These are phyloP conservation scores for Eremothecium cymbalariae DNA, from an alignment of 1,139 yeast species.

Conservation along the genomic window DNA sequence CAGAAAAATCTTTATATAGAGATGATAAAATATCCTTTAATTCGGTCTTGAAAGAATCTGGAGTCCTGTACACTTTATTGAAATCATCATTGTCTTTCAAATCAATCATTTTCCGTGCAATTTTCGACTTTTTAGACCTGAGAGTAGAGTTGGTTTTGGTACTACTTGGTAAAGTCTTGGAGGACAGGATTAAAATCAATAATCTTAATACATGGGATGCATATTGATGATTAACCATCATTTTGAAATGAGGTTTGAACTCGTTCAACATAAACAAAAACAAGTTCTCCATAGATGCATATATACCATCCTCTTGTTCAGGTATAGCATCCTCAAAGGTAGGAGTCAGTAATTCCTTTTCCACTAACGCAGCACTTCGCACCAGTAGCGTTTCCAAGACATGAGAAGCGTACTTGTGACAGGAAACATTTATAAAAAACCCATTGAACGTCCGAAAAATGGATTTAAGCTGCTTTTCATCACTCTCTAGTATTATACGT, in stretches of 20 bases:
- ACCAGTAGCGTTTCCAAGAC: slow-evolving; percentile 82
- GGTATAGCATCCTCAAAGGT: slow-evolving; percentile 31
- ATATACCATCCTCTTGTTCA: slow-evolving; percentile 36
- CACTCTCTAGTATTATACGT: slow-evolving; percentile 63
- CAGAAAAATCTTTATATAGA: slow-evolving; percentile 37
- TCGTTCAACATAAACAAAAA: slow-evolving; percentile 61
- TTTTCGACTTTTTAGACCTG: slow-evolving; percentile 78
- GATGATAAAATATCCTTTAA: slow-evolving; percentile 40
- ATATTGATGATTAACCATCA: slow-evolving; percentile 66
- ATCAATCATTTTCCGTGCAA: slow-evolving; percentile 89
- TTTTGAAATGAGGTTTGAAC: slow-evolving; percentile 48
- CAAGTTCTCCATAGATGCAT: slow-evolving; percentile 53
- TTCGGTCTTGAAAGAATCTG: slow-evolving; percentile 60
- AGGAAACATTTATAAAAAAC: slow-evolving; percentile 66
- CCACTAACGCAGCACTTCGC: slow-evolving; percentile 66
- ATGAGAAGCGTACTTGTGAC: slow-evolving; percentile 89
- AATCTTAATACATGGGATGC: slow-evolving; percentile 83
- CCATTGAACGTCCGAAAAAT: slow-evolving; percentile 62
- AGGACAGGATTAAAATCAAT: slow-evolving; percentile 61
- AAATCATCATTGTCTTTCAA: slow-evolving; percentile 70
- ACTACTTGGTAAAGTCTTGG: slow-evolving; percentile 73
- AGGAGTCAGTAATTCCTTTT: slow-evolving; percentile 50
- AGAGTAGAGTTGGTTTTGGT: slow-evolving; percentile 64
- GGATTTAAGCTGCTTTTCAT: slow-evolving; percentile 54
- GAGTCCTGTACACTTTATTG: slow-evolving; percentile 60